Evolutionary conservation across 2,329 filamentous ascomycete genomes (phyloP).

Genomic region (Teratosphaeria epicoccoides): DNA sequence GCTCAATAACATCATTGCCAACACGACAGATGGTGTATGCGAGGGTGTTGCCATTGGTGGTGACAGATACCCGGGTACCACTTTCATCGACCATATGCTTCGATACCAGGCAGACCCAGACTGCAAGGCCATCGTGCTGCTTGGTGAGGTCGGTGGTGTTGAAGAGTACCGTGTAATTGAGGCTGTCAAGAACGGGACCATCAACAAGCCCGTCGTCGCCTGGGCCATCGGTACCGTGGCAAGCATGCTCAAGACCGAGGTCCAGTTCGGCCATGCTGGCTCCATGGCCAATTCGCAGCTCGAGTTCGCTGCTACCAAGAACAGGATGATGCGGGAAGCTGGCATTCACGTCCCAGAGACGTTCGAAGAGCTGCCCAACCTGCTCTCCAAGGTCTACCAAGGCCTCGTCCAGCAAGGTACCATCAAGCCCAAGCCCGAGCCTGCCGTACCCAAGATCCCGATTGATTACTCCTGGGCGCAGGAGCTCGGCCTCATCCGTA

Average conservation of each 20-base stretch:
- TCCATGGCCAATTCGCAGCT: conserved; percentile 99
- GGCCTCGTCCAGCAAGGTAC: conserved; percentile 74
- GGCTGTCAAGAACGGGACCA: conserved; percentile 83
- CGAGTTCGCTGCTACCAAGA: conserved; percentile 93
- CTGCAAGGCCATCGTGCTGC: conserved; percentile 91
- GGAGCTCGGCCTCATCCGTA: conserved; percentile 97
- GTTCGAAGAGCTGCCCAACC: conserved; percentile 82
- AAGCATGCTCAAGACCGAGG: conserved; percentile 99
- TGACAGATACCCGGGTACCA: conserved; percentile 97
- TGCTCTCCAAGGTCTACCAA: conserved; percentile 75
- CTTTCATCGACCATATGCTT: conserved; percentile 97
- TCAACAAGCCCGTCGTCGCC: conserved; percentile 97
- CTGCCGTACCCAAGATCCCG: conserved; percentile 93
- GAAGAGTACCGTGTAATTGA: conserved; percentile 99
- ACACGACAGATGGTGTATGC: conserved; percentile 94
- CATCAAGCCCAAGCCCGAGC: conserved; percentile 79
- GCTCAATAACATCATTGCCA: conserved; percentile 97
- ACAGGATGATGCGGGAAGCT: conserved; percentile 90
- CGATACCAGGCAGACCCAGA: conserved; percentile 93
- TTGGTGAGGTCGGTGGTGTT: conserved; percentile 97
- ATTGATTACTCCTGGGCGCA: conserved; percentile 99
- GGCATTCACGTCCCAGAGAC: conserved; percentile 91
- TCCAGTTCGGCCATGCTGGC: conserved; percentile 97
- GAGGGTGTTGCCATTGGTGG: conserved; percentile 99
- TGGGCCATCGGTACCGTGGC: conserved; percentile 99